These are phyloP conservation scores for Chaetomium olivaceum DNA, from an alignment of 2,329 filamentous ascomycete species.

Conservation along the genomic window DNA sequence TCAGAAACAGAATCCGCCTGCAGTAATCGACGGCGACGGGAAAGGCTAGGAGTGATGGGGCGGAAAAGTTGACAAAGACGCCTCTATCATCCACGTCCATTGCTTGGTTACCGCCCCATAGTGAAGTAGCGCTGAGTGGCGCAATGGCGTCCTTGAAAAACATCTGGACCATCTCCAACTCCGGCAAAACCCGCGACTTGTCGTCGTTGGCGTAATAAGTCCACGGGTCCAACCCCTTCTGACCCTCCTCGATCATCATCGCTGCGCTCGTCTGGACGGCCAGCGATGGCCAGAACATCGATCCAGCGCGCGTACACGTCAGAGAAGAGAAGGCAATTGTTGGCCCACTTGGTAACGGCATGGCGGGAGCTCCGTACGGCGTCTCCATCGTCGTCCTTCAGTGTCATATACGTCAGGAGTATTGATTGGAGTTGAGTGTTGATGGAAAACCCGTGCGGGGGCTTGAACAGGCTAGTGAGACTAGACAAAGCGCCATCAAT, in stretches of 20 bases:
- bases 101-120: conserved; percentile 31
- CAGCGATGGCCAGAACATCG: conserved; percentile 76
- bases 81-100: conserved; percentile 46
- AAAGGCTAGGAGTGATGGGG: conserved; percentile 57
- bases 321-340: conserved; percentile 77
- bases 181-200: conserved; percentile 45
- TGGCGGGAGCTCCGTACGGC: conserved; percentile 74
- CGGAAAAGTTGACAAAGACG: conserved; percentile 50
- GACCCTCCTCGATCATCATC: conserved; percentile 89
- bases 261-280: conserved; percentile 65
- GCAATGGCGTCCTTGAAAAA: conserved; percentile 49
- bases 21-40: conserved; percentile 70
- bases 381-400: conserved; percentile 48
- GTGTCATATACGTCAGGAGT: conserved; percentile 67
- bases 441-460: conserved; percentile 33
- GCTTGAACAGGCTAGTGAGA: conserved; percentile 54
- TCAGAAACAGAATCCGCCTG: conserved; percentile 53
- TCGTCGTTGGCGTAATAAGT: conserved; percentile 50
- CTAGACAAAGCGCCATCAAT: conserved; percentile 87
- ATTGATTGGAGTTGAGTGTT: conserved; percentile 50
- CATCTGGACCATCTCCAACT: conserved; percentile 54
- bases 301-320: conserved; percentile 85
- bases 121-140: conserved; percentile 28
- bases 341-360: conserved; percentile 84
- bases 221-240: conserved; percentile 77